Conservation (phyloP, 495 filamentous ascomycete species). For the Trichoderma orchidacearum region DNA sequence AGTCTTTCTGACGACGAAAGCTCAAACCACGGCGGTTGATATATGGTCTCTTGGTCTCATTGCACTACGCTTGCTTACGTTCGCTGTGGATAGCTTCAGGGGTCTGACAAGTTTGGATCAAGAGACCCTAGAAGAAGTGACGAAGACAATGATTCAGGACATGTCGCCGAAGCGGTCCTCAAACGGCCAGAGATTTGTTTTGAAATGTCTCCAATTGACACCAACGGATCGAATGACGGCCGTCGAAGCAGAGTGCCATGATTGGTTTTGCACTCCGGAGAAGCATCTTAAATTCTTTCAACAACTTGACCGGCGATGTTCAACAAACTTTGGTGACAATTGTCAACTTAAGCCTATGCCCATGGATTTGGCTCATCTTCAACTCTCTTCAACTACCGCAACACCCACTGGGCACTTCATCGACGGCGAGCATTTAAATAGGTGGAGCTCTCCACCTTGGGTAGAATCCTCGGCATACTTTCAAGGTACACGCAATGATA, state of each 20-base stretch:
- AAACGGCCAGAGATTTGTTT: background rate
- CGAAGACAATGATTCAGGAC: background rate
- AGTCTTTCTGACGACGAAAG: background rate
- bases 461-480: background rate
- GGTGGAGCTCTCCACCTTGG: background rate
- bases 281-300: slow-evolving; percentile 1
- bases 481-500: background rate
- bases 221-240: background rate
- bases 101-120: background rate
- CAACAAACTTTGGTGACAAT: background rate
- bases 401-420: background rate
- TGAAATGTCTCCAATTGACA: background rate
- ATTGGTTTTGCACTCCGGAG: slow-evolving; percentile 2
- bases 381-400: background rate
- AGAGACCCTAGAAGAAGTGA: background rate
- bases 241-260: background rate
- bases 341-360: background rate
- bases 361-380: background rate
- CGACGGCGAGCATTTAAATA: background rate
- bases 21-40: slow-evolving; percentile 1
- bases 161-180: background rate
- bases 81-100: background rate
- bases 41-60: slow-evolving; percentile 2
- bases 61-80: background rate
- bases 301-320: background rate